phyloP scores from a whole-genome alignment of 805 yeast genomes.

The Nakazawaea wyomingensis region DNA sequence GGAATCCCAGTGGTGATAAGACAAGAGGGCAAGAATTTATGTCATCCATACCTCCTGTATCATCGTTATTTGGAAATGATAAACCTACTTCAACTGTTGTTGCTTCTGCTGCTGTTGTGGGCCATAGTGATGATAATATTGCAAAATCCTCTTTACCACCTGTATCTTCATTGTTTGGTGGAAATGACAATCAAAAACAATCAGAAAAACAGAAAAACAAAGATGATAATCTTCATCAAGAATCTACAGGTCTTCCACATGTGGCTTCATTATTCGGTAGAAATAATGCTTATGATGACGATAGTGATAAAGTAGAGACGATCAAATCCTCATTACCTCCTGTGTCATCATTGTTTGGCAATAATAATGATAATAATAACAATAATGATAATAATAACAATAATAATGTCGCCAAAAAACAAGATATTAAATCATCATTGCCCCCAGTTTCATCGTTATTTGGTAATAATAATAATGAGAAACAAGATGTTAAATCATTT shows the following conservation, averaged over 20 bases:
- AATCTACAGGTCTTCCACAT: no score
- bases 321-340: not conserved
- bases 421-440: not conserved
- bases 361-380: not conserved
- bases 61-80: not conserved
- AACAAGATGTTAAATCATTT: not conserved
- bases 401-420: not conserved
- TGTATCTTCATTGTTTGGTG: not conserved
- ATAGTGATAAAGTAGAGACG: no score
- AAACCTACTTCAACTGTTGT: no score
- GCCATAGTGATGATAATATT: no score
- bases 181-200: not conserved
- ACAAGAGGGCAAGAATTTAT: no score
- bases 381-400: no score
- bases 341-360: slow-evolving; percentile 3
- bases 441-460: slow-evolving; percentile 5
- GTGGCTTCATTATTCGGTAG: slow-evolving; percentile 2
- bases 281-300: not conserved
- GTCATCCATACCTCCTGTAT: not conserved
- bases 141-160: not conserved
- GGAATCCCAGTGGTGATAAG: no score
- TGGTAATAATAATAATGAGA: not conserved
- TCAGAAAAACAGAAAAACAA: no score
- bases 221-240: not conserved
- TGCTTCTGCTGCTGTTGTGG: no score